Conservation (phyloP, 495 filamentous ascomycete genomes). For the Tuber umbilicatum region DNA sequence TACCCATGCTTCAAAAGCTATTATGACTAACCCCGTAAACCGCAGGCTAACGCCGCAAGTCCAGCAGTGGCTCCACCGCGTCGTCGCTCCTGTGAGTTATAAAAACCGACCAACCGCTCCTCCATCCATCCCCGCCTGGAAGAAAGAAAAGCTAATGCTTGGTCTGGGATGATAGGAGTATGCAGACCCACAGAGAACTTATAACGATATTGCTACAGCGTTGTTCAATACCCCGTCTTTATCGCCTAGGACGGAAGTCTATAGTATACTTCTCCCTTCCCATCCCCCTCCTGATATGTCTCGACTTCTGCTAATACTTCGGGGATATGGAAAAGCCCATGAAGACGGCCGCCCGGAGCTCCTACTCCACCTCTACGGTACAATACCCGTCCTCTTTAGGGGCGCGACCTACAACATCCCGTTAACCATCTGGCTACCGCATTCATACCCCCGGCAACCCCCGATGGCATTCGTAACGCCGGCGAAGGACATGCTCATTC, state of each 20-base stretch:
- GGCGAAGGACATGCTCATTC: conserved; percentile 77
- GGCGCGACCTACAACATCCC: conserved; percentile 87
- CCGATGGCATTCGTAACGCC: conserved; percentile 85
- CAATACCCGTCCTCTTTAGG: conserved; percentile 79
- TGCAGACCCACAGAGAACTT: conserved; percentile 80
- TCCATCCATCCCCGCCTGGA: conserved; percentile 1
- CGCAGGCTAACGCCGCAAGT: conserved; percentile 51
- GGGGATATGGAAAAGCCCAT: conserved; percentile 55
- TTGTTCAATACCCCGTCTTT: conserved; percentile 77
- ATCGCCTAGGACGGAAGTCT: conserved; percentile 87
- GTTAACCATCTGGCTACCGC: conserved; percentile 90
- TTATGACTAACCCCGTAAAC: neutral
- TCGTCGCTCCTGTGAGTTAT: conserved; percentile 64
- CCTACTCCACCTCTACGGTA: conserved; percentile 78
- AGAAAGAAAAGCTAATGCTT: conserved; percentile 9
- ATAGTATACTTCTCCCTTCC: conserved; percentile 58
- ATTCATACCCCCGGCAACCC: conserved; percentile 76
- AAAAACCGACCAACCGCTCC: conserved; percentile 12
- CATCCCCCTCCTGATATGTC: conserved; percentile 11
- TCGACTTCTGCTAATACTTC: conserved; percentile 11
- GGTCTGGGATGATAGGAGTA: conserved; percentile 62
- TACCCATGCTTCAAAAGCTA: neutral
- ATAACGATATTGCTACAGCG: conserved; percentile 78
- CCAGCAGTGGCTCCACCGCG: conserved; percentile 89
- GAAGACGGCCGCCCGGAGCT: conserved; percentile 82